phyloP scores from a whole-genome alignment of 306 rosid genomes.

The Trifolium pratense region DNA sequence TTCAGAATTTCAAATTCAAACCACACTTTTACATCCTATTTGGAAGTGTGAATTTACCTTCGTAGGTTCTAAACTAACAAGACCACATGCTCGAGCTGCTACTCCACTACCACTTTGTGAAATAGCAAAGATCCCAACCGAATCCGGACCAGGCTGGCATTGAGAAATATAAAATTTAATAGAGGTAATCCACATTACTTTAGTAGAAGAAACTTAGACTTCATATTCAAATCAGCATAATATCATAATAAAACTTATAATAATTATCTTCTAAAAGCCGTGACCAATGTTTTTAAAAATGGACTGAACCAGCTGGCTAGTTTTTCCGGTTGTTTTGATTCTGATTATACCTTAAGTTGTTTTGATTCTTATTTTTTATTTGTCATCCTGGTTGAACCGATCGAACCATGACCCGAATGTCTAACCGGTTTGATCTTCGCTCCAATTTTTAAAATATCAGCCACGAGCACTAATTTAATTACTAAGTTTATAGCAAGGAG shows the following conservation, averaged over 20 bases:
- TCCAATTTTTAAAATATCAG: not conserved
- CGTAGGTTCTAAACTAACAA: conserved; percentile 89
- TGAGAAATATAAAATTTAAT: not conserved
- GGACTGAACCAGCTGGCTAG: not conserved
- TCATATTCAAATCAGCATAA: conserved; percentile 13
- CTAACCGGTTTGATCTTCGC: not conserved
- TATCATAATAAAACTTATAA: conserved; percentile 7
- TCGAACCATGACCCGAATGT: not conserved
- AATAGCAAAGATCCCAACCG: conserved; percentile 99
- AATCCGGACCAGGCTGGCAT: conserved; percentile 99
- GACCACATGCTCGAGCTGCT: conserved; percentile 99
- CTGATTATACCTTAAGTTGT: not conserved
- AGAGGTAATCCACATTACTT: not conserved
- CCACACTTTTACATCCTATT: conserved; percentile 8
- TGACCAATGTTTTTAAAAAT: not conserved
- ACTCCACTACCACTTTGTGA: conserved; percentile 97
- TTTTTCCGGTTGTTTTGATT: not conserved
- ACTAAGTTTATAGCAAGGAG: conserved; percentile 5
- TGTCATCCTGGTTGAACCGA: not conserved
- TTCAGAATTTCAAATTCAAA: conserved; percentile 28
- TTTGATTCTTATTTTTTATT: not conserved
- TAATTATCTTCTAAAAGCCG: not conserved
- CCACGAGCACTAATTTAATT: conserved; percentile 6
- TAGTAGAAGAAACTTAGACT: not conserved
- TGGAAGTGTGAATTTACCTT: conserved; percentile 56